Evolutionary conservation across 2,329 filamentous ascomycete species (phyloP), one percentile per base, ranked within the genome.

Genomic region (Penicillium sp.): DNA sequence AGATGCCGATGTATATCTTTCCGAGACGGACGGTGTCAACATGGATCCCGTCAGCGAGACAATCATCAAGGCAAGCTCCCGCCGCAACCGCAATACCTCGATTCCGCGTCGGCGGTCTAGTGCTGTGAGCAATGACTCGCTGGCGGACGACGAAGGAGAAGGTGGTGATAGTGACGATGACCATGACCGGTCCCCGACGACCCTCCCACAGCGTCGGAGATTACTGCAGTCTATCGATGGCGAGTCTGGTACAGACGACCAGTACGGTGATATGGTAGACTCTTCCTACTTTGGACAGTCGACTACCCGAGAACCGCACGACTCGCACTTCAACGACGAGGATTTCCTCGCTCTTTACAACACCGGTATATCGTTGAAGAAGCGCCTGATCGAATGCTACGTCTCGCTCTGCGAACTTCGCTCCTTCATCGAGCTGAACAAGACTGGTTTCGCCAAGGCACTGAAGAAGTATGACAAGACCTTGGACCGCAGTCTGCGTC

Each of bases 401-500:
- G 94, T 99, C 45, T 89, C 91, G 64, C 81, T 97, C 19, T 97
- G 93, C 77, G 94, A 97, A 75, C 85, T 99, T 68, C 96, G 96
- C 72, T 97, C 93, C 2, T 99, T 93, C 70, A 88, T 93, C 55
- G 93, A 97, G 78, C 85, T 99, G 61, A 99, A 99, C 81, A 89
- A 90, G 77, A 99, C 94, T 0, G 94, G 94, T 13, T 99, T 99
- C 77, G 86, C 88, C 69, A 99, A 99, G 77, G 93, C 96, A 0
- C 79, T 97, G 65, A 99, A 99, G 78, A 99, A 99, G 76, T 99
- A 94, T 70, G 94, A 99, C 82, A 99, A 99, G 81, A 97, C 90
- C 57, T 78, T 96, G 57, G 89, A 97, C 74, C 88, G 88, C 63
- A 88, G 88, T 66, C 80, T 97, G 55, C 92, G 93, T 64, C 80